phyloP scores from a whole-genome alignment of 2,329 filamentous ascomycete genomes.

The Aspergillus tanneri region DNA sequence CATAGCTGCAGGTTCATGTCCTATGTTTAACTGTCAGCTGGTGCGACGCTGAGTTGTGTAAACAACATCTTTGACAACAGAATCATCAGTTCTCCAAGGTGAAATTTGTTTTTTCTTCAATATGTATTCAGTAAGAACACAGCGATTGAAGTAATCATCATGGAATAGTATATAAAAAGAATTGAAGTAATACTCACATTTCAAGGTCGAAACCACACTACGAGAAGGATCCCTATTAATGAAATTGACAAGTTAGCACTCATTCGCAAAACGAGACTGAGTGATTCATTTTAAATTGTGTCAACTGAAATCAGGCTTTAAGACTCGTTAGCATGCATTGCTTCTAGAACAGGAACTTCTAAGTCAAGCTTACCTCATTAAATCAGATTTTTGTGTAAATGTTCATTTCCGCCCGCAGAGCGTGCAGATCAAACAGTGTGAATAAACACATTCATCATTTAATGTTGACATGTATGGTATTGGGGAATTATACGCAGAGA shows the following conservation, averaged over 20 bases:
- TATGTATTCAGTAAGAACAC: conserved; percentile 63
- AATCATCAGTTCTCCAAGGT: conserved; percentile 65
- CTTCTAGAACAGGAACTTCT: background rate
- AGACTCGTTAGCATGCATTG: conserved; percentile 33
- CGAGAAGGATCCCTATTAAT: conserved; percentile 17
- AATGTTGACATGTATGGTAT: conserved; percentile 38
- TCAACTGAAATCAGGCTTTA: conserved; percentile 45
- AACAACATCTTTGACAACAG: conserved; percentile 10
- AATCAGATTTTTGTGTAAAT: conserved; percentile 67
- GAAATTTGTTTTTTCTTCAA: conserved; percentile 59
- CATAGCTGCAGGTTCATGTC: background rate
- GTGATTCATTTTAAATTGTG: conserved; percentile 27
- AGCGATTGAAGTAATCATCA: conserved; percentile 65
- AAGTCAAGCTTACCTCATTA: conserved; percentile 58
- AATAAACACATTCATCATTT: conserved; percentile 66
- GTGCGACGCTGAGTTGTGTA: background rate
- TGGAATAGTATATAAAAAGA: conserved; percentile 19
- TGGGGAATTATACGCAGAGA: conserved; percentile 15
- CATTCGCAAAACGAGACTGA: conserved; percentile 22
- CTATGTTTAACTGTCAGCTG: conserved; percentile 7
- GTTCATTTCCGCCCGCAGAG: conserved; percentile 59
- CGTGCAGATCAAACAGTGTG: conserved; percentile 66
- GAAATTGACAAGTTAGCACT: conserved; percentile 29
- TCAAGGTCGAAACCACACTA: conserved; percentile 6
- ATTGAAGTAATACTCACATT: conserved; percentile 24